phyloP scores from a whole-genome alignment of 371 early-diverging fungal genomes.

The Mortierella sp. region DNA sequence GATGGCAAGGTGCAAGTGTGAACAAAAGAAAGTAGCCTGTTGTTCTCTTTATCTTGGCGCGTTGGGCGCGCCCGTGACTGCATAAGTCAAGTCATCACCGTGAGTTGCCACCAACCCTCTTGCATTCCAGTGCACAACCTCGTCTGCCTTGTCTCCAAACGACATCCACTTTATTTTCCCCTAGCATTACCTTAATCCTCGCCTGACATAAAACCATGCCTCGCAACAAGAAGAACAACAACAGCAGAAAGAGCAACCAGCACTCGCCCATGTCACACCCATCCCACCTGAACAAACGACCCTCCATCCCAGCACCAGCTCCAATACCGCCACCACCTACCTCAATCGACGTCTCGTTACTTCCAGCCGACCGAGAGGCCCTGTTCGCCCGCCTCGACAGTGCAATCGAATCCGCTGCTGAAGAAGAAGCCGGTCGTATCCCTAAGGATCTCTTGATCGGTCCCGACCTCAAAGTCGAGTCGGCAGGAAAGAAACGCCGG shows the following conservation, averaged over 20 bases:
- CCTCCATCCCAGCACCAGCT: neutral
- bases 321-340: neutral
- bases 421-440: constrained; percentile 27
- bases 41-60: neutral
- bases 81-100: neutral
- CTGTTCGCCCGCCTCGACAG: constrained; percentile 27
- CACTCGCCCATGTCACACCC: neutral
- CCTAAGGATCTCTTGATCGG: constrained; percentile 27
- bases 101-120: neutral
- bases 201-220: neutral
- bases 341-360: constrained; percentile 10
- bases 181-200: neutral
- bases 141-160: neutral
- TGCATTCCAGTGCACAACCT: neutral
- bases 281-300: neutral
- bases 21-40: neutral
- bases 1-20: neutral
- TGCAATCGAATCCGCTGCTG: constrained; percentile 21
- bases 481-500: constrained; percentile 32
- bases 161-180: neutral
- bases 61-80: neutral
- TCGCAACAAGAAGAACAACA: neutral
- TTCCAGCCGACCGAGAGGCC: constrained; percentile 2
- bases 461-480: constrained; percentile 27
- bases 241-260: neutral